Evolutionary conservation across 257 asterid genomes (phyloP).

Genomic region (Ehretia macrophylla): DNA sequence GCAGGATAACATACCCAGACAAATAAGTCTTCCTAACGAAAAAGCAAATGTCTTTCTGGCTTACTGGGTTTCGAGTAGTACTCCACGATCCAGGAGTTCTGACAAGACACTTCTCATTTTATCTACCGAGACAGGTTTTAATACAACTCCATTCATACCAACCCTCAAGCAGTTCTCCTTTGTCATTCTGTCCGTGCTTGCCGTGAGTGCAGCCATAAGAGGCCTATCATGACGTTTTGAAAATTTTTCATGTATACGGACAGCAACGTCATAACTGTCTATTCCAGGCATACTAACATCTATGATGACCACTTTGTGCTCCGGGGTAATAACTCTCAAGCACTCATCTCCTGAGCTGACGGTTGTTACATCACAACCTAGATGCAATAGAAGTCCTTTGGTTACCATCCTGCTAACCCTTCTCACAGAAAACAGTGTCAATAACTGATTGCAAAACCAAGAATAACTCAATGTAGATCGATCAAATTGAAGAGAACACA

Average conservation of each 20-base stretch:
- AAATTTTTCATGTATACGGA: constrained; percentile 64
- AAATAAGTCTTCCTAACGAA: neutral
- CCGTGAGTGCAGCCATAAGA: constrained; percentile 64
- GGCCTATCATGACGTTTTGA: constrained; percentile 59
- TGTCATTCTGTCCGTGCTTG: constrained; percentile 52
- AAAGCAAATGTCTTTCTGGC: neutral
- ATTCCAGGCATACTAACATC: constrained; percentile 58
- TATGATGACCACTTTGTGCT: constrained; percentile 72
- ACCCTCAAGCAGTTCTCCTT: constrained; percentile 76
- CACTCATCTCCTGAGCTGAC: constrained; percentile 80
- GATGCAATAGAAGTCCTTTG: constrained; percentile 76
- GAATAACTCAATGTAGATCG: too few species aligned
- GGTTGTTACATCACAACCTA: constrained; percentile 80
- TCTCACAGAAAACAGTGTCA: constrained; percentile 9
- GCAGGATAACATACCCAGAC: neutral
- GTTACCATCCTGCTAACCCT: constrained; percentile 91
- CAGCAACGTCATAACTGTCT: constrained; percentile 59
- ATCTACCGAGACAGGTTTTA: constrained; percentile 83
- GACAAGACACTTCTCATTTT: constrained; percentile 79
- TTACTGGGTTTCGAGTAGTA: constrained; percentile 45
- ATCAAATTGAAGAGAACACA: too few species aligned
- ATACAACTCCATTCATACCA: constrained; percentile 77
- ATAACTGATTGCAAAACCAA: neutral
- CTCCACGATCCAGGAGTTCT: constrained; percentile 71
- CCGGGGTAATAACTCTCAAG: constrained; percentile 45